Evolutionary conservation across 345 rosid genomes (phyloP), one percentile per base, ranked within the genome.

Genomic region (Rhizophora mangle): DNA sequence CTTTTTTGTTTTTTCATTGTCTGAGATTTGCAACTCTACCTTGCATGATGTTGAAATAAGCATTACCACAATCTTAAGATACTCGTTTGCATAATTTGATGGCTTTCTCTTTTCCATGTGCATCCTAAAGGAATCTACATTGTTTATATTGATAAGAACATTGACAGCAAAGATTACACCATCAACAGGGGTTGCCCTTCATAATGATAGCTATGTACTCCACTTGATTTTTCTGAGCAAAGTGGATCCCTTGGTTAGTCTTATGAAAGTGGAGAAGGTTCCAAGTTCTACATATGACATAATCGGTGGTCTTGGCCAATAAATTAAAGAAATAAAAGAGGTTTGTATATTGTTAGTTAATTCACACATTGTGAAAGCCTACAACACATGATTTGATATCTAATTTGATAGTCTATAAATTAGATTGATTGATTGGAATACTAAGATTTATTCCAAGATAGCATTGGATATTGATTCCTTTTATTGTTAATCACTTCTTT

Each of bases 101-200:
- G n/a, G n/a, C n/a, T n/a, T n/a, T n/a, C n/a, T 68, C 30, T 57
- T 65, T 68, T 67, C 19, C 84, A 95, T 98, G 99, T 95, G 77
- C 99, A 95, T 76, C 99, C 97, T n/a, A 97, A 95, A 81, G 98
- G 99, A 34, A 95, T 92, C 74, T 95, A 95, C 79, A 98, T 95
- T 37, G 98, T 92, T 63, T 98, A 92, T 78, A 80, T 92, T 75
- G 98, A 92, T 81, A 95, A 90, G 80, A 92, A 76, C 66, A 92
- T 95, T 39, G 98, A 92, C 79, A 92, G 87, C 99, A 8, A 95
- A 95, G 68, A 85, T 95, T 64, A 92, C 92, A 1, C 96, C 99
- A 26, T 86, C 99, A 3, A 90, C 97, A 0, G 90, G 98, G 81
- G 98, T 95, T 65, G 97, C 99, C 69, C 98, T 95, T 15, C 96